phyloP scores from a whole-genome alignment of 176 grass and related monocot species.

The Tillandsia leiboldiana region DNA sequence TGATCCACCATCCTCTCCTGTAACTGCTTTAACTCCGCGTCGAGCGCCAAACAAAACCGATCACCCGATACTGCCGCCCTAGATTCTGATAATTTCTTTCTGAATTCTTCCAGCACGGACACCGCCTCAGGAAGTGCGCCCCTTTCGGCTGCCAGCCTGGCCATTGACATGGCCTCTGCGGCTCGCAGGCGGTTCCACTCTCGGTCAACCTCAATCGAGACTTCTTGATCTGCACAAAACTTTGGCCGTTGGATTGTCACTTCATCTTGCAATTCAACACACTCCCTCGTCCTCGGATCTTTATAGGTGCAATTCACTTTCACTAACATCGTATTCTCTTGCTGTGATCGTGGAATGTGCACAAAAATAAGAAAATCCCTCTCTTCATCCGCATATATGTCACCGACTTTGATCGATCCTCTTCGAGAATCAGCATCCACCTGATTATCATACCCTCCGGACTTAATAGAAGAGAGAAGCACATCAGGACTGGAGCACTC shows the following conservation, averaged over 20 bases:
- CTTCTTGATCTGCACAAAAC: conserved; percentile 13
- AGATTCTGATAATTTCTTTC: conserved; percentile 36
- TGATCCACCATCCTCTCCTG: conserved; percentile 83
- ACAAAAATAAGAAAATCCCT: conserved; percentile 56
- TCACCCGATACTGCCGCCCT: conserved; percentile 52
- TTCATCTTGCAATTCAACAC: conserved; percentile 29
- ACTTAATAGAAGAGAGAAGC: conserved; percentile 41
- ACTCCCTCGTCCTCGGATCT: conserved; percentile 37
- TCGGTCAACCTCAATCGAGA: conserved; percentile 72
- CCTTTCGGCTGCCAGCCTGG: conserved; percentile 57
- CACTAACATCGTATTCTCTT: conserved; percentile 30
- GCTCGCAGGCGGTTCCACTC: conserved; percentile 65
- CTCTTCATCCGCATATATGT: conserved; percentile 77
- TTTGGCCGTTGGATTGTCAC: conserved; percentile 49
- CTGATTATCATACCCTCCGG: conserved; percentile 39
- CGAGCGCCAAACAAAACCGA: conserved; percentile 51
- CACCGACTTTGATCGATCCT: conserved; percentile 43
- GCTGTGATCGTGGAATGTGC: conserved; percentile 23
- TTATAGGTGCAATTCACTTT: conserved; percentile 35
- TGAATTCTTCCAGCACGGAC: conserved; percentile 51
- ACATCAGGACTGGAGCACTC: conserved; percentile 38
- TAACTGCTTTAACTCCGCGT: conserved; percentile 79
- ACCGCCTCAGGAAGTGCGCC: conserved; percentile 60
- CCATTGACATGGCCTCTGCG: conserved; percentile 48
- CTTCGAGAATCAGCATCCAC: conserved; percentile 17